Evolutionary conservation across 352 stramenopile genomes (phyloP).

Genomic region (Pythium myriotylum): DNA sequence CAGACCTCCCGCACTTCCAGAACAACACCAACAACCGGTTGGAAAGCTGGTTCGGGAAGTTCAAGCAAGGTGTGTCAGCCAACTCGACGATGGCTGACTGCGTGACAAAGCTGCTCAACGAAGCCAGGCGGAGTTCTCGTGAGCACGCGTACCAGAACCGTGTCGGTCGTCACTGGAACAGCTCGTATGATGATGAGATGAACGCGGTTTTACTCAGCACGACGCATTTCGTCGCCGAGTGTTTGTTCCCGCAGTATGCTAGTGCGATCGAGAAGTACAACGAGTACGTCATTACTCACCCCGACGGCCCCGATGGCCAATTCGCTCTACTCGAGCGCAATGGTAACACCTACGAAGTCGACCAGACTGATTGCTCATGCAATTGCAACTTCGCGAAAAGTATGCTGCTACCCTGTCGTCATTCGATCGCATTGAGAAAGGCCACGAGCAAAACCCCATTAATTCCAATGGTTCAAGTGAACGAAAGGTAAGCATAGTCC

Average conservation of each 20-base stretch:
- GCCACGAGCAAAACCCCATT: background rate
- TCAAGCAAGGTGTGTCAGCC: slow-evolving; percentile 14
- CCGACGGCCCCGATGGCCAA: too few relatives aligned
- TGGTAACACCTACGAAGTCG: too few relatives aligned
- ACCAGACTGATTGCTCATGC: too few relatives aligned
- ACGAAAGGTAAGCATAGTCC: background rate
- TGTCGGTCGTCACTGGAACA: background rate
- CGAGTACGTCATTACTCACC: too few relatives aligned
- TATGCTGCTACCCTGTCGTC: slow-evolving; percentile 1
- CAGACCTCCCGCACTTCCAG: slow-evolving; percentile 26
- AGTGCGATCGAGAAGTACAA: too few relatives aligned
- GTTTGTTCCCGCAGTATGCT: too few relatives aligned
- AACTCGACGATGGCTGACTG: background rate
- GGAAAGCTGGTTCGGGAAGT: slow-evolving; percentile 35
- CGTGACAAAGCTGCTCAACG: background rate
- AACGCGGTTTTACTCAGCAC: too few relatives aligned
- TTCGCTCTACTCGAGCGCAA: too few relatives aligned
- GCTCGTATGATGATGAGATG: too few relatives aligned
- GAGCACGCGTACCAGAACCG: background rate
- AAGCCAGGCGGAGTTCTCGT: background rate
- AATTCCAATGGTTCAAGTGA: background rate
- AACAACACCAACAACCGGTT: slow-evolving; percentile 38
- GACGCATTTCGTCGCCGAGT: too few relatives aligned
- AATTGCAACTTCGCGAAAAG: too few relatives aligned
- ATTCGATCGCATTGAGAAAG: slow-evolving; percentile 1